A percentile compares a stretch with the other conserved stretches of the same genome.
Conservation (phyloP, 1,284 basidiomycete species). For the Melampsora abietis-canadensis region DNA sequence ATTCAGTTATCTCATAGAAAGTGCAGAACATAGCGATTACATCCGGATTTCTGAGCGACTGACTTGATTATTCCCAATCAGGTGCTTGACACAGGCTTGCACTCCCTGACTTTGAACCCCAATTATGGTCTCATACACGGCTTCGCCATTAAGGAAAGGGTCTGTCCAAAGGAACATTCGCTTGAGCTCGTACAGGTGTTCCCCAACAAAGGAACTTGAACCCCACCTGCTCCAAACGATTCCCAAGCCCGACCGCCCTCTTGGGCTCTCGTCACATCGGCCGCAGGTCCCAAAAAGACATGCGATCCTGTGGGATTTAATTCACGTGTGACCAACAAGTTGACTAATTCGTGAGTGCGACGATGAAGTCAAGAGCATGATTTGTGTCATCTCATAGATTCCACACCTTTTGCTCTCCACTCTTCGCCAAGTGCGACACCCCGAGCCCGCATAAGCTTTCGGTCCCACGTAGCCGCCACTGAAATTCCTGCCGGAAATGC, state of each 20-base stretch:
- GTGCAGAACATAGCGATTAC: not conserved
- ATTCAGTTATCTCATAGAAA: not conserved
- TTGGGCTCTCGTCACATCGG: slow-evolving; percentile 47
- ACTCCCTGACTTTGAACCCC: slow-evolving; percentile 6
- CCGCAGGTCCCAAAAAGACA: slow-evolving; percentile 48
- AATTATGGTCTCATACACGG: slow-evolving; percentile 1
- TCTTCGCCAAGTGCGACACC: slow-evolving; percentile 57
- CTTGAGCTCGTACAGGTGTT: not conserved
- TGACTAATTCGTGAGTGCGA: not conserved
- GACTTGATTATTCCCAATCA: slow-evolving; percentile 30
- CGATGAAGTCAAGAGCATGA: not conserved
- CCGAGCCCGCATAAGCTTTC: slow-evolving; percentile 55
- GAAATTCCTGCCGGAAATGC: slow-evolving; percentile 50
- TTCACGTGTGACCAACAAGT: not conserved
- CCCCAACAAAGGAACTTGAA: not conserved
- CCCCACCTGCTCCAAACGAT: slow-evolving; percentile 42
- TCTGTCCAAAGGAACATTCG: not conserved
- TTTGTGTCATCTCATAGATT: not conserved
- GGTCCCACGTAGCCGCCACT: slow-evolving; percentile 57
- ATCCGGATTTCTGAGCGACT: not conserved
- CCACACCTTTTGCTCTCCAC: slow-evolving; percentile 51
- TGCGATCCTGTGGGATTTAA: not conserved
- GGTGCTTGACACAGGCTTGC: slow-evolving; percentile 10
- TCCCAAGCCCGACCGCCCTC: slow-evolving; percentile 49
- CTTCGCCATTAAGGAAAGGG: not conserved